A percentile compares a stretch with the other conserved stretches of the same genome.
These are phyloP conservation scores for Fraxinus americana DNA, from an alignment of 257 asterid species.

Conservation along the genomic window DNA sequence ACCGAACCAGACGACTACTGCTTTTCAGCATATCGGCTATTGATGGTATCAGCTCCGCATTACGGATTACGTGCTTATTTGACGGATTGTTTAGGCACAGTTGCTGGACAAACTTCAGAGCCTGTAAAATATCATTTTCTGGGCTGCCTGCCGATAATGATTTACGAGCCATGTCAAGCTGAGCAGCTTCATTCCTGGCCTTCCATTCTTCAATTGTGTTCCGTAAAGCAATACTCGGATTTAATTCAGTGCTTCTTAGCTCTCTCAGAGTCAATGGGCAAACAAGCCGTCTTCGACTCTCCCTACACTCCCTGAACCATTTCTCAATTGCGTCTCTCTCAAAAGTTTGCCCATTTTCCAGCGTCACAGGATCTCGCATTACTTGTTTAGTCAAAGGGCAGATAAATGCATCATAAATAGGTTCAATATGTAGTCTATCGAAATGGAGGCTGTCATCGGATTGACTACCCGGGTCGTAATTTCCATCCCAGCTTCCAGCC, in stretches of 20 bases:
- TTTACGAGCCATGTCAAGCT: conserved; percentile 84
- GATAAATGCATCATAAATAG: conserved; percentile 80
- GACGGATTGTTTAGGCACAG: conserved; percentile 64
- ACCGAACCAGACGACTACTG: conserved; percentile 68
- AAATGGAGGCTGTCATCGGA: conserved; percentile 82
- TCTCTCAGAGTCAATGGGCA: conserved; percentile 85
- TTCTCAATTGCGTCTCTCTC: conserved; percentile 94
- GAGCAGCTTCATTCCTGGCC: conserved; percentile 92
- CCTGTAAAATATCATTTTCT: conserved; percentile 64
- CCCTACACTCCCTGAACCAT: conserved; percentile 79
- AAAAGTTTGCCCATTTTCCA: conserved; percentile 88
- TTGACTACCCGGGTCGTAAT: conserved; percentile 61
- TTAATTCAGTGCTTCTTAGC: conserved; percentile 70
- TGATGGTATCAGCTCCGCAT: conserved; percentile 80
- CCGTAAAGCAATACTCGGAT: conserved; percentile 85
- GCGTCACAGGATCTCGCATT: conserved; percentile 86
- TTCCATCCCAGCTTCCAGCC: conserved; percentile 79
- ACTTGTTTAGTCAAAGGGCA: conserved; percentile 92
- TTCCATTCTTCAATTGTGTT: conserved; percentile 95
- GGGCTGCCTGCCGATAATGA: conserved; percentile 54
- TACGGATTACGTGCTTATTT: conserved; percentile 66
- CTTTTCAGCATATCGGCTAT: conserved; percentile 71
- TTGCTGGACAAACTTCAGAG: conserved; percentile 66
- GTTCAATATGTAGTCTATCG: conserved; percentile 76
- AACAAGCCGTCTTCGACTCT: conserved; percentile 61